phyloP scores from a whole-genome alignment of 108 stramenopile genomes.

The Pelagomonas calceolata region DNA sequence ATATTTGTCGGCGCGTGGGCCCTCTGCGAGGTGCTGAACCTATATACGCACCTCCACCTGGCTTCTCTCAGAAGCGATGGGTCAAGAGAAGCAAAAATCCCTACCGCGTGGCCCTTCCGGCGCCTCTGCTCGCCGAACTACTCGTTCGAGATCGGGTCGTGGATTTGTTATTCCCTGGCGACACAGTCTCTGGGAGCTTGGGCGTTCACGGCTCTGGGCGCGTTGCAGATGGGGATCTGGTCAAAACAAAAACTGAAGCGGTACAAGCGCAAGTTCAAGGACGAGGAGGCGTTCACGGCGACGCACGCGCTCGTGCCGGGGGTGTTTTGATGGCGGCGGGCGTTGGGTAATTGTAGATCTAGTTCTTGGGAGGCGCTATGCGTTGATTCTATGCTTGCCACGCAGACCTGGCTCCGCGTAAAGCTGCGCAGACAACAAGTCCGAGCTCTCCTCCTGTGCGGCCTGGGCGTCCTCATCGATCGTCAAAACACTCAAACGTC shows the following conservation, averaged over 20 bases:
- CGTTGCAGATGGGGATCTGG: slow-evolving; percentile 21
- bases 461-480: too few species aligned
- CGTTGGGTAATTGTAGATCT: too few species aligned
- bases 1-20: neutral
- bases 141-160: slow-evolving; percentile 19
- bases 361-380: too few species aligned
- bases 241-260: slow-evolving; percentile 10
- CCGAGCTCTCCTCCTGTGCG: too few species aligned
- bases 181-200: slow-evolving; percentile 1
- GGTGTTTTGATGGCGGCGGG: neutral
- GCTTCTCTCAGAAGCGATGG: slow-evolving; percentile 5
- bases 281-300: neutral
- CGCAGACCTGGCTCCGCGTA: too few species aligned
- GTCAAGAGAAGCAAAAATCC: neutral
- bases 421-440: too few species aligned
- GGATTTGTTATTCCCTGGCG: slow-evolving; percentile 12
- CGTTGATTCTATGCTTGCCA: too few species aligned
- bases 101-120: slow-evolving; percentile 17
- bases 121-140: slow-evolving; percentile 26
- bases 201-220: slow-evolving; percentile 18
- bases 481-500: too few species aligned
- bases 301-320: neutral
- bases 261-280: slow-evolving; percentile 1
- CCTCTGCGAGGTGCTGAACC: slow-evolving; percentile 14
- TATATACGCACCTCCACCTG: slow-evolving; percentile 13